phyloP scores from a whole-genome alignment of 805 yeast genomes.

The Osmozyma mogii region DNA sequence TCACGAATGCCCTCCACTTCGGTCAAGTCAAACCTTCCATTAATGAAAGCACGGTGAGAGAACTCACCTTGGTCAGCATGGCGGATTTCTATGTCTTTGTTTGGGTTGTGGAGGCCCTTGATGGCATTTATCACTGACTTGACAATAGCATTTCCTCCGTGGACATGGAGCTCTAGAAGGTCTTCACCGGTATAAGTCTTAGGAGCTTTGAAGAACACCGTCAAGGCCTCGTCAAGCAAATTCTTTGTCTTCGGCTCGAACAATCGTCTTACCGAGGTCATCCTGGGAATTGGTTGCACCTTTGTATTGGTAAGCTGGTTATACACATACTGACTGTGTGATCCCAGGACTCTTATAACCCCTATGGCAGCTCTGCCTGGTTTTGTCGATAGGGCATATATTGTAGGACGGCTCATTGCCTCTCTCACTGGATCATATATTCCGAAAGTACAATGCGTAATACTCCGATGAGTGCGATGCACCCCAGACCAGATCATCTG shows the following conservation, averaged over 20 bases:
- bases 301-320: constrained; percentile 36
- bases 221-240: constrained; percentile 71
- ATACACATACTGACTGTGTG: constrained; percentile 42
- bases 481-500: not conserved
- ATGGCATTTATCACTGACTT: constrained; percentile 61
- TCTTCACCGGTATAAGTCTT: constrained; percentile 91
- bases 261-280: constrained; percentile 52
- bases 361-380: constrained; percentile 81
- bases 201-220: constrained; percentile 64
- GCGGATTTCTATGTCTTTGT: constrained; percentile 39
- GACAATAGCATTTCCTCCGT: constrained; percentile 88
- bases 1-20: constrained; percentile 87
- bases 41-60: constrained; percentile 76
- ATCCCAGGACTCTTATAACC: constrained; percentile 76
- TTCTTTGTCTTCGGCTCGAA: constrained; percentile 31
- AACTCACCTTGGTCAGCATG: constrained; percentile 94
- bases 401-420: constrained; percentile 65
- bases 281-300: constrained; percentile 38
- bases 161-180: constrained; percentile 78
- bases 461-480: not conserved
- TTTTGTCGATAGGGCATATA: constrained; percentile 85
- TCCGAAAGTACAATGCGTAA: not conserved
- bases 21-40: constrained; percentile 77
- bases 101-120: constrained; percentile 39
- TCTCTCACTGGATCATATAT: too few species aligned